phyloP scores from a whole-genome alignment of 495 filamentous ascomycete species.

The Aspergillus olivimuriae region DNA sequence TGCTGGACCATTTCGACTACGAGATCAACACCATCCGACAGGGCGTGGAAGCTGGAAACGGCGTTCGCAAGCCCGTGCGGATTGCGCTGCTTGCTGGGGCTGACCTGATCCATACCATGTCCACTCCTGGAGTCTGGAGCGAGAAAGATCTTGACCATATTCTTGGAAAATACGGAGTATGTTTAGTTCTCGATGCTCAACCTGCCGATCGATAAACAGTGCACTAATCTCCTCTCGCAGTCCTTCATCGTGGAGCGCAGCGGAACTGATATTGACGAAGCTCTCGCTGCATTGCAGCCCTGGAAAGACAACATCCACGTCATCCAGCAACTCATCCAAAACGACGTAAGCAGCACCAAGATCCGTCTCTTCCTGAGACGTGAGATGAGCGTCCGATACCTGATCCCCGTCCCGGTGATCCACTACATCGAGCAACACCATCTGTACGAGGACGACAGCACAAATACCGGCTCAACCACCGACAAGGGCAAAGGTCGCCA shows the following conservation, averaged over 20 bases:
- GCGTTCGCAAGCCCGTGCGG: constrained; percentile 52
- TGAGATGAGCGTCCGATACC: constrained; percentile 69
- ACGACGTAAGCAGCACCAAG: constrained; percentile 85
- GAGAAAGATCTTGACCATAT: constrained; percentile 79
- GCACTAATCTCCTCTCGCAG: constrained; percentile 13
- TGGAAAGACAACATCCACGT: constrained; percentile 77
- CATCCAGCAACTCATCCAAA: constrained; percentile 83
- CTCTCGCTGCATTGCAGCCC: constrained; percentile 64
- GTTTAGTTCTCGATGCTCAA: constrained; percentile 9
- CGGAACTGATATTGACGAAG: constrained; percentile 85
- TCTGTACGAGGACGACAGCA: constrained; percentile 63
- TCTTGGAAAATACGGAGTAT: constrained; percentile 69
- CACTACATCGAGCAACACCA: constrained; percentile 71
- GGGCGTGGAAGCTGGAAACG: constrained; percentile 62
- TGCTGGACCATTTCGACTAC: constrained; percentile 82
- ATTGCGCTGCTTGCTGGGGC: constrained; percentile 76
- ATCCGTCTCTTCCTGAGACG: constrained; percentile 76
- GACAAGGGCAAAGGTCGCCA: constrained; percentile 32
- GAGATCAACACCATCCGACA: constrained; percentile 76
- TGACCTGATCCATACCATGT: constrained; percentile 85
- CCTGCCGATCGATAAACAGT: background rate
- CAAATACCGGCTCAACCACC: constrained; percentile 20
- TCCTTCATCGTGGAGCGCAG: constrained; percentile 84
- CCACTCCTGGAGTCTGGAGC: constrained; percentile 69
- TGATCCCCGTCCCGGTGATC: constrained; percentile 61